Conservation (phyloP, 768 basidiomycete species). For the Suillus sp. region DNA sequence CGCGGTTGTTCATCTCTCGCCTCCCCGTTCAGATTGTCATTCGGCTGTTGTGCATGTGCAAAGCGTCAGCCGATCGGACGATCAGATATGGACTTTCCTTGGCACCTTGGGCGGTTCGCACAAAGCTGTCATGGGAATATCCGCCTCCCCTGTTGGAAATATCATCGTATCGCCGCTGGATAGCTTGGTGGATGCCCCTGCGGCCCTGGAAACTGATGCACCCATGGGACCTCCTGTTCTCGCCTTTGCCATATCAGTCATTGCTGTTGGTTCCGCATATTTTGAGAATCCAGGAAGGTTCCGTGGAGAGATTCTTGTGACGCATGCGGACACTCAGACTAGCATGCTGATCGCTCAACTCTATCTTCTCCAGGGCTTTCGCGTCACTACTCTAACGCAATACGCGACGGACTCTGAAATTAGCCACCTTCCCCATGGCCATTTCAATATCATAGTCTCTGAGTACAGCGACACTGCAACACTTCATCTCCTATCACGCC, state of each 20-base stretch:
- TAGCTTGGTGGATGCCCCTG: background rate
- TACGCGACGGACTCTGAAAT: background rate
- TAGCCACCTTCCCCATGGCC: background rate
- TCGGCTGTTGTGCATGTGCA: conserved; percentile 1
- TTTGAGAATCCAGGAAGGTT: background rate
- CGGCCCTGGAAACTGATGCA: too few species aligned
- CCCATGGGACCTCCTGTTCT: background rate
- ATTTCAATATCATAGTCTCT: background rate
- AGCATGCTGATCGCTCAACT: background rate
- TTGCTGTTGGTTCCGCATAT: conserved; percentile 2
- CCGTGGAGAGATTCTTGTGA: conserved; percentile 5
- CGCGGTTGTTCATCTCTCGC: background rate
- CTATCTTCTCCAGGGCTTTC: background rate
- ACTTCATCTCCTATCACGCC: background rate
- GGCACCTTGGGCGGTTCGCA: background rate
- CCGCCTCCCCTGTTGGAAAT: background rate
- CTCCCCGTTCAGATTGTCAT: background rate
- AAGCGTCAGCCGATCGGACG: background rate
- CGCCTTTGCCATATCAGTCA: background rate
- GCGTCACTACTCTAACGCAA: background rate
- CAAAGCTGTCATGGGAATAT: background rate
- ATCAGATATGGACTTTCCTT: conserved; percentile 8
- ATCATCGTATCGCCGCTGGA: conserved; percentile 1
- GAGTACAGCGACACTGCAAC: background rate
- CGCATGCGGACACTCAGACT: conserved; percentile 2